phyloP scores from a whole-genome alignment of 2,329 filamentous ascomycete species.

The Diaporthe aspalathi region DNA sequence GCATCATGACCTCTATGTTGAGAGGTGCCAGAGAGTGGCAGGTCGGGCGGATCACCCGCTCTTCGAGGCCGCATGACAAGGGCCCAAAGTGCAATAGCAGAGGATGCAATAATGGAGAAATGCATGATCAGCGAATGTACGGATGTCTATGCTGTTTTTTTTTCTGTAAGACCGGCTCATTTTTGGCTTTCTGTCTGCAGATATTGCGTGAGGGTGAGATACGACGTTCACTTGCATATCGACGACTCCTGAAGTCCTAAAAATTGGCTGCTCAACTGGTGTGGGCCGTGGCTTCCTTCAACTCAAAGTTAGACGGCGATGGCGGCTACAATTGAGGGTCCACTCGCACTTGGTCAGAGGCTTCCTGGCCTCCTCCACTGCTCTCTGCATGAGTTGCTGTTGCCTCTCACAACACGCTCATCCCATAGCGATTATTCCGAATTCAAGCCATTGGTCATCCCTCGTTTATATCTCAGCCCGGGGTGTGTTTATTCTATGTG shows the following conservation, averaged over 20 bases:
- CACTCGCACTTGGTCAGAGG: too few relatives aligned
- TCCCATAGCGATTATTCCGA: too few relatives aligned
- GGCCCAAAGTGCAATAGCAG: neutral
- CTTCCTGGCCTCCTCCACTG: neutral
- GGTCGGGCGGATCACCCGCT: too few relatives aligned
- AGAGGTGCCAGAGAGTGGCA: too few relatives aligned
- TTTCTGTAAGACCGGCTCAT: neutral
- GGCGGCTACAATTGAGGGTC: neutral
- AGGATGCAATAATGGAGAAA: neutral
- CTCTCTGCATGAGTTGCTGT: neutral
- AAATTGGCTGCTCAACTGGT: too few relatives aligned
- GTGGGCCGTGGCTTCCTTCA: neutral
- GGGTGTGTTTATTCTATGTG: too few relatives aligned
- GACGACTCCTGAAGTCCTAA: neutral
- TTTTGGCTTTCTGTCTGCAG: neutral
- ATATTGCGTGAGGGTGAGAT: neutral
- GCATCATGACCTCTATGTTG: too few relatives aligned
- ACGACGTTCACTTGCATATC: neutral
- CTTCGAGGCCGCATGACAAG: too few relatives aligned
- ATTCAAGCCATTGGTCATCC: too few relatives aligned
- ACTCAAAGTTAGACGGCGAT: neutral
- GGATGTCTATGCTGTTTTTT: neutral
- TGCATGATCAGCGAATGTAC: neutral
- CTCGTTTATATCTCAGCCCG: too few relatives aligned
- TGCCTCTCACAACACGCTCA: too few relatives aligned